These are phyloP conservation scores for Malassezia arunalokei DNA, from an alignment of 1,284 basidiomycete species.

Conservation along the genomic window DNA sequence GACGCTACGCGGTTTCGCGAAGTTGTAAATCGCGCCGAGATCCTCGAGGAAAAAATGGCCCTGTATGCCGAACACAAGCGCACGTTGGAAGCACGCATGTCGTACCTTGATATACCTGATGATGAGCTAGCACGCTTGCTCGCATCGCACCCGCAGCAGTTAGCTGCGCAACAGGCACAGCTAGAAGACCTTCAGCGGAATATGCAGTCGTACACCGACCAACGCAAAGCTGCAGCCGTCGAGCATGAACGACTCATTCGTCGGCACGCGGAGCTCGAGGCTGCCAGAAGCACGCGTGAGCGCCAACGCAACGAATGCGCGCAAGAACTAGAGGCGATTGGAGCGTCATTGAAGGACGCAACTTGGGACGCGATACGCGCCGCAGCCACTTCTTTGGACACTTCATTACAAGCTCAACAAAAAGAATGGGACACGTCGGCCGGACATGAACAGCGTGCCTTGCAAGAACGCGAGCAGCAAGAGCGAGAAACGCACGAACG, in stretches of 20 bases:
- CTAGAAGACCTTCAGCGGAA: background rate
- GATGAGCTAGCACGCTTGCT: conserved; percentile 26
- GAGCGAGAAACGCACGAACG: background rate
- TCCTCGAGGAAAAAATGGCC: conserved; percentile 57
- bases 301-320: conserved; percentile 20
- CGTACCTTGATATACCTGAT: conserved; percentile 52
- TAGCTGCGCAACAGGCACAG: background rate
- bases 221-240: background rate
- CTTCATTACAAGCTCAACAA: background rate
- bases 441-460: background rate
- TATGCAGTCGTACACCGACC: background rate
- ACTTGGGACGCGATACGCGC: too few species aligned
- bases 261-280: conserved; percentile 5
- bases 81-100: conserved; percentile 52
- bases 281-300: conserved; percentile 1
- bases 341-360: too few species aligned
- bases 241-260: conserved; percentile 9
- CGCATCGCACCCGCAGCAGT: conserved; percentile 18
- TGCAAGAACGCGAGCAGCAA: background rate
- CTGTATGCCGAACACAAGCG: conserved; percentile 57
- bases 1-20: conserved; percentile 72
- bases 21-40: conserved; percentile 62
- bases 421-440: background rate
- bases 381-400: background rate
- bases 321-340: conserved; percentile 13